Percentiles rank a stretch among this genome's conserved stretches.
These are phyloP conservation scores for Zelonia costaricensis DNA, from an alignment of 208 protist genomes.

Conservation along the genomic window DNA sequence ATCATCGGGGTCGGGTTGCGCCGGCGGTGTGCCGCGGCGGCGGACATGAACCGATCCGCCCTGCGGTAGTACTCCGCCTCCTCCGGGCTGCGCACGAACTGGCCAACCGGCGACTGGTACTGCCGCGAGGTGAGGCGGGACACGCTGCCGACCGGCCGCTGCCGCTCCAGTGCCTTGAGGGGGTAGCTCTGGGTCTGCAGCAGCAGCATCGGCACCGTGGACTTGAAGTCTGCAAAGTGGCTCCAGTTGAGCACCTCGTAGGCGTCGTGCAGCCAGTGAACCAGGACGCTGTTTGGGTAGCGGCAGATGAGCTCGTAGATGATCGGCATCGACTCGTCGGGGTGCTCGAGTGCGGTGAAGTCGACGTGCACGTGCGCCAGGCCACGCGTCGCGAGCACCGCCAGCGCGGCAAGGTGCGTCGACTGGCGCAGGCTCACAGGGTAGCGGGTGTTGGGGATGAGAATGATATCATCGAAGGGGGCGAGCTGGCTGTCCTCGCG, in stretches of 20 bases:
- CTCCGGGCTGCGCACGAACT: constrained; percentile 18
- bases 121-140: constrained; percentile 27
- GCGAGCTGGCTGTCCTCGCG: constrained; percentile 64
- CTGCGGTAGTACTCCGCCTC: constrained; percentile 36
- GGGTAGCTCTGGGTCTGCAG: constrained; percentile 73
- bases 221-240: constrained; percentile 68
- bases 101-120: constrained; percentile 33
- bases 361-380: constrained; percentile 82
- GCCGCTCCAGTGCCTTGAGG: constrained; percentile 26
- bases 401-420: constrained; percentile 81
- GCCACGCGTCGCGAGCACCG: constrained; percentile 71
- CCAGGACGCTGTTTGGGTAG: constrained; percentile 78
- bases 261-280: constrained; percentile 89
- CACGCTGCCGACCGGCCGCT: constrained; percentile 24
- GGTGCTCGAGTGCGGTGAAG: constrained; percentile 88
- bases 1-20: constrained; percentile 15
- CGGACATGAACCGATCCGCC: constrained; percentile 14
- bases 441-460: constrained; percentile 87
- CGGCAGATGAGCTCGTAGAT: constrained; percentile 74
- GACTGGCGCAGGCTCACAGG: constrained; percentile 77
- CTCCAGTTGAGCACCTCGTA: constrained; percentile 89
- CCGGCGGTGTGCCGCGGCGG: constrained; percentile 12
- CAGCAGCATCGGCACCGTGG: constrained; percentile 70
- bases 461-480: constrained; percentile 86
- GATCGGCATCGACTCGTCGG: constrained; percentile 83